Conservation (phyloP, 306 rosid genomes). For the Clitoria ternatea region DNA sequence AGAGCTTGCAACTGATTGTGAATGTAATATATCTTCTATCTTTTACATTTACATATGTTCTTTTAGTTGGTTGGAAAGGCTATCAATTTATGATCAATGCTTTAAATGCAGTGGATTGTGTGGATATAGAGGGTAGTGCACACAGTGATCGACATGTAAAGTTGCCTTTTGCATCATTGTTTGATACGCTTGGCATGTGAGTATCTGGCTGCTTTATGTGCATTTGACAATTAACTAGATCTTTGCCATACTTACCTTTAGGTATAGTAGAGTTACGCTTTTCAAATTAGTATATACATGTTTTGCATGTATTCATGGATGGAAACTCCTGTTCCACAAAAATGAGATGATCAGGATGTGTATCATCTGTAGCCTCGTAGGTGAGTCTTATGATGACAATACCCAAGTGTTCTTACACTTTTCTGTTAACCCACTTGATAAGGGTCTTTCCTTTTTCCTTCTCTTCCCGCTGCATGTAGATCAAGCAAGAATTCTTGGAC, state of each 20-base stretch:
- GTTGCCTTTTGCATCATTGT: slow-evolving; percentile 70
- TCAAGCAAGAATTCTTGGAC: slow-evolving; percentile 1
- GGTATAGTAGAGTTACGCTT: background rate
- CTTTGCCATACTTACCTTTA: background rate
- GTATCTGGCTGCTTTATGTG: slow-evolving; percentile 19
- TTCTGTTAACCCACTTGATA: background rate
- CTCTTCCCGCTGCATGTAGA: background rate
- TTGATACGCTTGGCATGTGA: slow-evolving; percentile 70
- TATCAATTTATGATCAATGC: background rate
- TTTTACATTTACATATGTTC: background rate
- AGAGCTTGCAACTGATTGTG: slow-evolving; percentile 59
- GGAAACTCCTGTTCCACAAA: background rate
- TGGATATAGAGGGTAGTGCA: slow-evolving; percentile 52
- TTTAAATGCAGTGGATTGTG: slow-evolving; percentile 58
- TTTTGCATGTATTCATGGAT: background rate
- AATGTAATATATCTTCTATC: slow-evolving; percentile 40
- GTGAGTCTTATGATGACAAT: background rate
- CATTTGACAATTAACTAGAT: background rate
- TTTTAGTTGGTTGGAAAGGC: background rate
- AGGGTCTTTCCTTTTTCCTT: background rate
- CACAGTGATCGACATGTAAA: slow-evolving; percentile 55
- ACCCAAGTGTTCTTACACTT: background rate
- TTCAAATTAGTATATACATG: background rate
- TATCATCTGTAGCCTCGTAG: background rate
- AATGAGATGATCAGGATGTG: background rate